Evolutionary conservation across 2,329 filamentous ascomycete genomes (phyloP).

Genomic region (Phoma herbarum): DNA sequence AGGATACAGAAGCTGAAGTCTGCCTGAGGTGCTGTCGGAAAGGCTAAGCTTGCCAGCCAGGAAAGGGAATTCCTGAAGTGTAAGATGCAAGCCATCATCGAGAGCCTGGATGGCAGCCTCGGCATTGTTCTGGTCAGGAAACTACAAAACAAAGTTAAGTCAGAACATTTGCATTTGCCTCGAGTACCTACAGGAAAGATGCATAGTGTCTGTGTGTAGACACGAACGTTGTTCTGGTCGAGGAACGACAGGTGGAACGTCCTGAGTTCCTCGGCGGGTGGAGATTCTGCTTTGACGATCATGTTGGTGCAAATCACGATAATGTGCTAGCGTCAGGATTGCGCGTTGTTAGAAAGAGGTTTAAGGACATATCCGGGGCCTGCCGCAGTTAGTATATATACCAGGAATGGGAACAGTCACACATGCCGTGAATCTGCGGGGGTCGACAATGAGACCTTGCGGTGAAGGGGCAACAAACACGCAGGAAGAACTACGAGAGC

Average conservation of each 20-base stretch:
- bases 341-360: constrained; percentile 30
- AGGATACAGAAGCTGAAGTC: constrained; percentile 40
- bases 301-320: constrained; percentile 31
- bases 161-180: not conserved
- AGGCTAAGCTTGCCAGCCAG: constrained; percentile 44
- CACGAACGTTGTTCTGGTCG: constrained; percentile 46
- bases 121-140: constrained; percentile 38
- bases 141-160: constrained; percentile 26
- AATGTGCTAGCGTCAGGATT: constrained; percentile 31
- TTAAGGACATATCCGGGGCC: constrained; percentile 33
- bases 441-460: constrained; percentile 23
- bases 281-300: constrained; percentile 37
- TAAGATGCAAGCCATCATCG: constrained; percentile 32
- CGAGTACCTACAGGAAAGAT: constrained; percentile 39
- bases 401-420: constrained; percentile 28
- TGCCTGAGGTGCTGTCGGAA: constrained; percentile 35
- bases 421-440: constrained; percentile 25
- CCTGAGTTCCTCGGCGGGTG: constrained; percentile 30
- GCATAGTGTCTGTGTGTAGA: constrained; percentile 43
- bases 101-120: constrained; percentile 42
- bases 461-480: constrained; percentile 38
- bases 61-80: constrained; percentile 40
- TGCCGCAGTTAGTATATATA: constrained; percentile 35
- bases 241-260: constrained; percentile 41
- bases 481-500: constrained; percentile 37